phyloP scores from a whole-genome alignment of 2,329 filamentous ascomycete genomes.

The Clonostachys chloroleuca region DNA sequence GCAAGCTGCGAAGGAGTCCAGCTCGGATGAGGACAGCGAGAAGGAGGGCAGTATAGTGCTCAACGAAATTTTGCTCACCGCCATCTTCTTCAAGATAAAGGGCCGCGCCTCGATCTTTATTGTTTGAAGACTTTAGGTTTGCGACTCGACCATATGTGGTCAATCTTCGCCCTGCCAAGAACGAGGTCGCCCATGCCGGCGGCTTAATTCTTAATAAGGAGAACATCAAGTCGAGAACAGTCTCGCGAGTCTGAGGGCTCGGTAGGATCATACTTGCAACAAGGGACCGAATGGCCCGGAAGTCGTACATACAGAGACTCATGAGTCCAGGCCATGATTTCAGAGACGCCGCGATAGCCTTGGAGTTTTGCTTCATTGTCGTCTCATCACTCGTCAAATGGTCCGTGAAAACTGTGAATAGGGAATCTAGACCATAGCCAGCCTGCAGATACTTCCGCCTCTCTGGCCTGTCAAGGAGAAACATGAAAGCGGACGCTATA shows the following conservation, averaged over 20 bases:
- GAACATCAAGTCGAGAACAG: constrained; percentile 85
- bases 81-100: constrained; percentile 60
- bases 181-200: constrained; percentile 91
- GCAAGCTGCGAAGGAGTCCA: constrained; percentile 60
- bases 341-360: constrained; percentile 85
- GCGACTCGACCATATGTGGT: constrained; percentile 96
- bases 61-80: constrained; percentile 78
- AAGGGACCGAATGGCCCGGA: constrained; percentile 78
- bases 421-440: constrained; percentile 82
- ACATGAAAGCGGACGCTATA: constrained; percentile 80
- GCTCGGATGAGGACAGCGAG: constrained; percentile 81
- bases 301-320: constrained; percentile 82
- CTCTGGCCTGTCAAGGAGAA: constrained; percentile 80
- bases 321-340: constrained; percentile 94
- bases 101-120: constrained; percentile 41
- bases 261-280: constrained; percentile 59
- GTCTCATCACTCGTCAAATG: constrained; percentile 57
- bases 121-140: constrained; percentile 64
- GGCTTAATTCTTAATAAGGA: constrained; percentile 78
- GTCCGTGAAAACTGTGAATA: constrained; percentile 92
- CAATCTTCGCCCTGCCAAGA: constrained; percentile 83
- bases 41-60: constrained; percentile 89
- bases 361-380: constrained; percentile 78
- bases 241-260: constrained; percentile 57
- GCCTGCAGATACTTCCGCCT: constrained; percentile 79